Evolutionary conservation across 169 alveolate genomes (phyloP), one percentile per base, ranked within the genome.

Genomic region (Eimeria necatrix): DNA sequence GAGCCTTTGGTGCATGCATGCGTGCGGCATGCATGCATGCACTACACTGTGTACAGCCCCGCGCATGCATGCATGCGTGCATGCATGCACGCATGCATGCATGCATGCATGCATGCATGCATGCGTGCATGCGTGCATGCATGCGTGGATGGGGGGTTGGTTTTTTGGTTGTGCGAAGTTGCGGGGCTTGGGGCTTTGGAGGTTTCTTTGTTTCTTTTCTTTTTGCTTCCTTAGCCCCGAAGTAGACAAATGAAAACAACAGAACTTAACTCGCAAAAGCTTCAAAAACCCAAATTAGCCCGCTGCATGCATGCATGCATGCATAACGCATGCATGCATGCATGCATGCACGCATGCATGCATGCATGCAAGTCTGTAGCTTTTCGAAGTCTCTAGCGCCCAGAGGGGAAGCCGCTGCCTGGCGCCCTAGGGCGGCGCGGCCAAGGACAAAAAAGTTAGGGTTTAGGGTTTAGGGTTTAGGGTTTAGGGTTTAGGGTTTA

Each of bases 261-360:
- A n/a, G n/a, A n/a, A n/a, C n/a, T n/a, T n/a, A n/a, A n/a, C n/a
- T n/a, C n/a, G n/a, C n/a, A n/a, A n/a, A n/a, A n/a, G n/a, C n/a
- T n/a, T n/a, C n/a, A n/a, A n/a, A n/a, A n/a, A n/a, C n/a, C n/a
- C n/a, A n/a, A n/a, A 61, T 10, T 61, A 61, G 73, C 4, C 4
- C 6, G n/a, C 12, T 71, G 22, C 49, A 8, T 71, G 49, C 18
- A 71, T 16, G 51, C 4, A 12, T 71, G 81, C 81, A 71, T n/a
- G 81, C 81, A 71, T 71, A 32, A 71, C 22, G 81, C 14, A 32
- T 71, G 81, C 81, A 71, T n/a, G 81, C 81, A 71, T 71, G 4
- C 81, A 71, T 71, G 81, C 51, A 71, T 71, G 81, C 51, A 71
- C 22, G 81, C 81, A 71, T 71, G 81, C 81, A 71, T n/a, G 81